Evolutionary conservation across 2,329 filamentous ascomycete species (phyloP).

Genomic region (Sporothrix inflata): DNA sequence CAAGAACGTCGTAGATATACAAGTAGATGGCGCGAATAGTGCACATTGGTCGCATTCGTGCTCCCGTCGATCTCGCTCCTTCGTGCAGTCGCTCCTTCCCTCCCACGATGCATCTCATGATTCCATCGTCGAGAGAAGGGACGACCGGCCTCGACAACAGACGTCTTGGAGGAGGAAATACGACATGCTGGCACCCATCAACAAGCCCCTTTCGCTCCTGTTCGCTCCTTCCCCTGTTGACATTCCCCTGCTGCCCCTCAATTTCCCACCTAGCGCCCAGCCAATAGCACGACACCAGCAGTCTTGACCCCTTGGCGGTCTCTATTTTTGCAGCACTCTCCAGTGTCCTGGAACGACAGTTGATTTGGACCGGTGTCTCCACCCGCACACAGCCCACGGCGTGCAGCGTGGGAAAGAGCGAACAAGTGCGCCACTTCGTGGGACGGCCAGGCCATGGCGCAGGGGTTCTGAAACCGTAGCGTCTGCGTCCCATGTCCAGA

Average conservation of each 20-base stretch:
- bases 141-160: neutral
- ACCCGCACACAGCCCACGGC: neutral
- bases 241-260: neutral
- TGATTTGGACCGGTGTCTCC: neutral
- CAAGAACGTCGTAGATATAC: neutral
- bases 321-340: neutral
- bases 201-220: neutral
- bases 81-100: neutral
- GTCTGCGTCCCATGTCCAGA: slow-evolving; percentile 10
- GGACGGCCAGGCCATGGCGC: slow-evolving; percentile 25
- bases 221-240: slow-evolving; percentile 8
- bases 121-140: neutral
- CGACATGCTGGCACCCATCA: neutral
- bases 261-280: slow-evolving; percentile 13
- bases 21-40: too few relatives aligned
- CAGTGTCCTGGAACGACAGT: slow-evolving; percentile 10
- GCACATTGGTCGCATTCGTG: neutral
- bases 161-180: neutral
- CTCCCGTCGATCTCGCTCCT: neutral
- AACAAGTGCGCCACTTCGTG: neutral
- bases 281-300: slow-evolving; percentile 22
- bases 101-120: slow-evolving; percentile 13
- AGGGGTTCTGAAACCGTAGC: slow-evolving; percentile 31
- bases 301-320: neutral
- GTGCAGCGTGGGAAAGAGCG: neutral